Evolutionary conservation across 1,284 basidiomycete species (phyloP).

Genomic region (Leccinum discolor): DNA sequence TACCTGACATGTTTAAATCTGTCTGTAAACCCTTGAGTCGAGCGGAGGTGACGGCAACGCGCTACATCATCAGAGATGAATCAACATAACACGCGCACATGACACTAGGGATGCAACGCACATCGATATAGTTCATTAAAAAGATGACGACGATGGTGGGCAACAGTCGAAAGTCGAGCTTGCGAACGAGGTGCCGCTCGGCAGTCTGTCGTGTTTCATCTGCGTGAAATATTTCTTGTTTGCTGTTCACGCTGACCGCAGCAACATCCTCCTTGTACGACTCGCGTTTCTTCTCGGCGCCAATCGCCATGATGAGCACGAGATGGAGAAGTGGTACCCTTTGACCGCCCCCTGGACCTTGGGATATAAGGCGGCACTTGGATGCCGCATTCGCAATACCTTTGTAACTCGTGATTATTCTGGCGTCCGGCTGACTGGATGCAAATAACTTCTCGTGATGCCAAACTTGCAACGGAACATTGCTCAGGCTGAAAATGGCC

Average conservation of each 20-base stretch:
- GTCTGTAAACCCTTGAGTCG: conserved; percentile 2
- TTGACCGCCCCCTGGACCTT: background rate
- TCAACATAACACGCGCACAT: background rate
- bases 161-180: conserved; percentile 58
- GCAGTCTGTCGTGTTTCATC: conserved; percentile 20
- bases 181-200: conserved; percentile 48
- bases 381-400: background rate
- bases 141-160: conserved; percentile 64
- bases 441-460: background rate
- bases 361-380: conserved; percentile 6
- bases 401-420: conserved; percentile 6
- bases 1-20: background rate
- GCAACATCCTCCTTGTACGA: conserved; percentile 5
- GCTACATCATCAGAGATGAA: conserved; percentile 34
- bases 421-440: background rate
- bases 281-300: conserved; percentile 17
- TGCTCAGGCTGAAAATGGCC: background rate
- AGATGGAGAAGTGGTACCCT: background rate
- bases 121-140: conserved; percentile 74
- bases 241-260: background rate
- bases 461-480: background rate
- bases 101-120: conserved; percentile 30
- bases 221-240: conserved; percentile 2
- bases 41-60: conserved; percentile 31
- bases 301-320: conserved; percentile 14